A percentile compares a stretch with the other conserved stretches of the same genome.
phyloP scores from a whole-genome alignment of 257 asterid genomes.

The Eucommia ulmoides region DNA sequence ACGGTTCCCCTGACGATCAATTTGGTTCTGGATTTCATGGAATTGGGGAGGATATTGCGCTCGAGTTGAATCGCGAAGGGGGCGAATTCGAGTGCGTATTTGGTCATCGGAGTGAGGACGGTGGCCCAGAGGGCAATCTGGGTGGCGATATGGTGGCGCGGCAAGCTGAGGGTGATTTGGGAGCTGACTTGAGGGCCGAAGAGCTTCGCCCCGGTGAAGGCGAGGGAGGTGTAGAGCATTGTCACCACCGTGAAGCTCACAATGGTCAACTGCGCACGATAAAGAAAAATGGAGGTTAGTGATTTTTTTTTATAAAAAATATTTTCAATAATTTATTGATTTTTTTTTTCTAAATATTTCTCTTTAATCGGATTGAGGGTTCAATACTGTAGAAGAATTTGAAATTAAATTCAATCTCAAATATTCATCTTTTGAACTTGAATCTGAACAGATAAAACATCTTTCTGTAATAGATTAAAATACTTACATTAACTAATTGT shows the following conservation, averaged over 20 bases:
- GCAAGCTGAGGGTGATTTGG: constrained; percentile 69
- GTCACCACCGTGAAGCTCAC: constrained; percentile 59
- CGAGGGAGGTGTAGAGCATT: constrained; percentile 34
- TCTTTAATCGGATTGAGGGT: too few species aligned
- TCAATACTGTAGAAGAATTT: too few species aligned
- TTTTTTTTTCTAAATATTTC: too few species aligned
- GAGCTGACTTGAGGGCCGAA: constrained; percentile 57
- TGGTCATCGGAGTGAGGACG: constrained; percentile 59
- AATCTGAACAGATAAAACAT: too few species aligned
- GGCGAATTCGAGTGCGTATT: constrained; percentile 59
- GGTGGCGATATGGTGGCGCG: constrained; percentile 24
- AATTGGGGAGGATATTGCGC: constrained; percentile 29
- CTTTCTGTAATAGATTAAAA: too few species aligned
- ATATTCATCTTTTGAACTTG: too few species aligned
- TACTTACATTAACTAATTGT: too few species aligned
- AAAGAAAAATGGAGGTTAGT: too few species aligned
- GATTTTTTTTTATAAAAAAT: too few species aligned
- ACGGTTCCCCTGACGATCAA: constrained; percentile 37
- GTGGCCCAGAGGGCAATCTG: constrained; percentile 75
- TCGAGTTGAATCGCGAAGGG: constrained; percentile 65
- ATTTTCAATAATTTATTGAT: too few species aligned
- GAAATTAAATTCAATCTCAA: too few species aligned
- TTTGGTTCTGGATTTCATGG: constrained; percentile 31
- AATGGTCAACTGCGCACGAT: constrained; percentile 47
- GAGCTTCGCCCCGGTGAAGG: constrained; percentile 62